Conservation (phyloP, 768 basidiomycete genomes). For the Cytidiella melzeri region DNA sequence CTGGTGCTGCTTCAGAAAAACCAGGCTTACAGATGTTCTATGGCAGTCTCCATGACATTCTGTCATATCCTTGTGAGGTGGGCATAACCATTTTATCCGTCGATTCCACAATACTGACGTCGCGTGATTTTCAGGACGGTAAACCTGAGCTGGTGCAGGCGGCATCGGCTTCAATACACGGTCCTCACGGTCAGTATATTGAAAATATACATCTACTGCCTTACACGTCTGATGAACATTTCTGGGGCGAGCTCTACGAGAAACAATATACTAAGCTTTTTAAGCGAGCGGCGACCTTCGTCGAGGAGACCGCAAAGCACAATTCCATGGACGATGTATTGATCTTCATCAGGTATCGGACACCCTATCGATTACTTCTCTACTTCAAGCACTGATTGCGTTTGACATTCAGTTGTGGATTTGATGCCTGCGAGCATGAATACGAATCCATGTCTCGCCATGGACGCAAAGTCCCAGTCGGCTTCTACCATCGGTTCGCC, state of each 20-base stretch:
- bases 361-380: background rate
- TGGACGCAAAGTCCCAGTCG: slow-evolving; percentile 78
- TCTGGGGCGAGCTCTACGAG: slow-evolving; percentile 70
- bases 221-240: slow-evolving; percentile 66
- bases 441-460: slow-evolving; percentile 89
- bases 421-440: slow-evolving; percentile 94
- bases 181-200: slow-evolving; percentile 81
- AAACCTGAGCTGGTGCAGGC: slow-evolving; percentile 74
- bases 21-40: slow-evolving; percentile 69
- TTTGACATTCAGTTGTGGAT: slow-evolving; percentile 66
- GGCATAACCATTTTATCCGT: too few relatives aligned
- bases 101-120: too few relatives aligned
- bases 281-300: slow-evolving; percentile 61
- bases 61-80: slow-evolving; percentile 91
- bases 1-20: slow-evolving; percentile 28
- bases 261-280: slow-evolving; percentile 57
- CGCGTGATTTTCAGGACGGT: slow-evolving; percentile 58
- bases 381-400: background rate
- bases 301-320: slow-evolving; percentile 48
- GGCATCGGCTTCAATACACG: slow-evolving; percentile 76
- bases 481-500: slow-evolving; percentile 83
- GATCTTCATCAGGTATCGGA: slow-evolving; percentile 83
- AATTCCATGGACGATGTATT: slow-evolving; percentile 64
- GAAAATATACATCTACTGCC: slow-evolving; percentile 80
- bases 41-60: slow-evolving; percentile 89